These are phyloP conservation scores for Saccharomyces hybrid DNA, from an alignment of 1,139 yeast species.

Conservation along the genomic window DNA sequence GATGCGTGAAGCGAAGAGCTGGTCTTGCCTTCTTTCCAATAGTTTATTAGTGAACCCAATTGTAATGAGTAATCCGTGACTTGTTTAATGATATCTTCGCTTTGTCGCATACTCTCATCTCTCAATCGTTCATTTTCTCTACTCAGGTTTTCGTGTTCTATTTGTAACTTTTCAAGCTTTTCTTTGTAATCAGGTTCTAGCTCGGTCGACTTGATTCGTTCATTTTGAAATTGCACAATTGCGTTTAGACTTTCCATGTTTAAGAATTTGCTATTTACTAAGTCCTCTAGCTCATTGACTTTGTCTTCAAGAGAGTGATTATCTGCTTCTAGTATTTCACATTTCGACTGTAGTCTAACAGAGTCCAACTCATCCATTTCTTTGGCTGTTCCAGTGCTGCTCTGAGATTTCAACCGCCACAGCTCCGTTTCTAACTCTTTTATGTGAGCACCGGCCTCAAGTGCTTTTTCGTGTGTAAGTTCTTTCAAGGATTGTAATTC, in stretches of 20 bases:
- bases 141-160: slow-evolving; percentile 39
- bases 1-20: neutral
- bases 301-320: slow-evolving; percentile 39
- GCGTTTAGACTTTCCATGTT: slow-evolving; percentile 49
- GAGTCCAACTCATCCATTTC: slow-evolving; percentile 7
- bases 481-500: slow-evolving; percentile 42
- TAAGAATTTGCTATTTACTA: slow-evolving; percentile 49
- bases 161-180: slow-evolving; percentile 43
- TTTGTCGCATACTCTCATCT: slow-evolving; percentile 24
- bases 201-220: slow-evolving; percentile 39
- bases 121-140: slow-evolving; percentile 39
- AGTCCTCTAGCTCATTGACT: slow-evolving; percentile 43
- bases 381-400: neutral
- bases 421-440: slow-evolving; percentile 42
- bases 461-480: slow-evolving; percentile 46
- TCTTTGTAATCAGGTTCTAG: slow-evolving; percentile 42
- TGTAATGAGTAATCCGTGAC: slow-evolving; percentile 16
- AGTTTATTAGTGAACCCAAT: slow-evolving; percentile 14
- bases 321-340: slow-evolving; percentile 43
- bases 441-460: slow-evolving; percentile 47
- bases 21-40: slow-evolving; percentile 13
- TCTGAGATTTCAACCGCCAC: slow-evolving; percentile 20
- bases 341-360: slow-evolving; percentile 41
- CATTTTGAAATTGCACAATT: slow-evolving; percentile 49
- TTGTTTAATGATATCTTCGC: slow-evolving; percentile 12